These are phyloP conservation scores for Emmonsiellopsis sp. DNA, from an alignment of 2,329 filamentous ascomycete species.

Conservation along the genomic window DNA sequence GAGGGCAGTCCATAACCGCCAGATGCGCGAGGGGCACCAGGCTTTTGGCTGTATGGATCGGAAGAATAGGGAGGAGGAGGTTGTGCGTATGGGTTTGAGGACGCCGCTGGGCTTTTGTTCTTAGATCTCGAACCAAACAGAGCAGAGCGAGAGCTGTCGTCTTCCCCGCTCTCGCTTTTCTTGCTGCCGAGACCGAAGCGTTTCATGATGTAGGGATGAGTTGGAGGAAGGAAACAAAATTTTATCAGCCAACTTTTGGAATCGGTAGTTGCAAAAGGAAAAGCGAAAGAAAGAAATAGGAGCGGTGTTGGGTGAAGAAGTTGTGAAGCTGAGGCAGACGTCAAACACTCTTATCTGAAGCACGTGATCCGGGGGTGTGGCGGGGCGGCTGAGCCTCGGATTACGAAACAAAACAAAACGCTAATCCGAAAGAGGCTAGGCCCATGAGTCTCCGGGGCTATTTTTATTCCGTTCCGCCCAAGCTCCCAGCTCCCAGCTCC, in stretches of 20 bases:
- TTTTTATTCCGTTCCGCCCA: not conserved
- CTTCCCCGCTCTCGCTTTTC: conserved; percentile 46
- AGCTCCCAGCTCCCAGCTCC: not conserved
- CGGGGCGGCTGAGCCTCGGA: not conserved
- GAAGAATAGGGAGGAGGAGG: conserved; percentile 32
- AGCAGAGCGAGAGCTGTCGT: conserved; percentile 45
- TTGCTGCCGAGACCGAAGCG: conserved; percentile 36
- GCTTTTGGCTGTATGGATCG: conserved; percentile 48
- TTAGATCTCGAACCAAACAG: conserved; percentile 51
- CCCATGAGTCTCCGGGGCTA: too few species aligned
- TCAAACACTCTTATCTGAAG: not conserved
- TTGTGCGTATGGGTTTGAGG: conserved; percentile 50
- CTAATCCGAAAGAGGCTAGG: not conserved
- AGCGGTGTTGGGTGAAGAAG: not conserved
- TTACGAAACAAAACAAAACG: not conserved
- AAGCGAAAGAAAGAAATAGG: not conserved
- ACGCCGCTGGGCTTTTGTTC: conserved; percentile 43
- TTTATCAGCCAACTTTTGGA: not conserved
- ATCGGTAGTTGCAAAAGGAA: not conserved
- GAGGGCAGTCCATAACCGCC: conserved; percentile 22
- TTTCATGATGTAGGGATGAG: conserved; percentile 12
- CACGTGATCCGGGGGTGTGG: not conserved
- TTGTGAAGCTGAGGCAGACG: not conserved
- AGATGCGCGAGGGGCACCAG: conserved; percentile 30
- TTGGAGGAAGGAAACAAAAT: not conserved